phyloP scores from a whole-genome alignment of 2,329 filamentous ascomycete genomes.

The Helotiales sp. region DNA sequence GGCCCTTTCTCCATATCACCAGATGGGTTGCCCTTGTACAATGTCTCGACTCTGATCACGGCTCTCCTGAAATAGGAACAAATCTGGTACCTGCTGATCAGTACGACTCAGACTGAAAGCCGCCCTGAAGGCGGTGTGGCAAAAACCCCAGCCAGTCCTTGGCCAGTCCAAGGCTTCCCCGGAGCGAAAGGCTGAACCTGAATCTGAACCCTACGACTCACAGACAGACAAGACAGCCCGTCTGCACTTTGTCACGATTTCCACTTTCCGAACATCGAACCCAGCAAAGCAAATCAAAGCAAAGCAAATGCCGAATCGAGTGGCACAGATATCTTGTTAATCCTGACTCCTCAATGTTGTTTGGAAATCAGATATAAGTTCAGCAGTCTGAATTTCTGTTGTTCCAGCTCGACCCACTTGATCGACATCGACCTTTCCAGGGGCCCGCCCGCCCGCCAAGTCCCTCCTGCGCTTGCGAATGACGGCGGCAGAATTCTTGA shows the following conservation, averaged over 20 bases:
- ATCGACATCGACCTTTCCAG: background rate
- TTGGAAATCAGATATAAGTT: slow-evolving; percentile 4
- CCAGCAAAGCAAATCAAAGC: slow-evolving; percentile 1
- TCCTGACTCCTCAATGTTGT: background rate
- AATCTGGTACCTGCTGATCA: slow-evolving; percentile 15
- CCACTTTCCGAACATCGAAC: background rate
- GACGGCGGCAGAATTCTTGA: slow-evolving; percentile 15
- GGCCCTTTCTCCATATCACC: slow-evolving; percentile 4
- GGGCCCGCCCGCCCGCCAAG: slow-evolving; percentile 1
- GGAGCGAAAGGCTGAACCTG: slow-evolving; percentile 9
- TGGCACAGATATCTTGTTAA: background rate
- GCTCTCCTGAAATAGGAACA: slow-evolving; percentile 1
- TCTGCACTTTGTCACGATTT: background rate
- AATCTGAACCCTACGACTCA: background rate
- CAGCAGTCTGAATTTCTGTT: background rate
- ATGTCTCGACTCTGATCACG: slow-evolving; percentile 9
- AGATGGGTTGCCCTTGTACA: slow-evolving; percentile 7
- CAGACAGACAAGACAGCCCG: background rate
- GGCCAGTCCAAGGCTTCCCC: background rate
- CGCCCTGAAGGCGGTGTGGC: slow-evolving; percentile 14
- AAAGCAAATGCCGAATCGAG: background rate
- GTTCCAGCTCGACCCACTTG: background rate
- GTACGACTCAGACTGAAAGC: slow-evolving; percentile 1
- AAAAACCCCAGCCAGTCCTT: background rate
- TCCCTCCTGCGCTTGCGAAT: background rate